Base-by-base conservation (phyloP, 176 grass and related monocot species). In the Aegilops tauschii region DNA sequence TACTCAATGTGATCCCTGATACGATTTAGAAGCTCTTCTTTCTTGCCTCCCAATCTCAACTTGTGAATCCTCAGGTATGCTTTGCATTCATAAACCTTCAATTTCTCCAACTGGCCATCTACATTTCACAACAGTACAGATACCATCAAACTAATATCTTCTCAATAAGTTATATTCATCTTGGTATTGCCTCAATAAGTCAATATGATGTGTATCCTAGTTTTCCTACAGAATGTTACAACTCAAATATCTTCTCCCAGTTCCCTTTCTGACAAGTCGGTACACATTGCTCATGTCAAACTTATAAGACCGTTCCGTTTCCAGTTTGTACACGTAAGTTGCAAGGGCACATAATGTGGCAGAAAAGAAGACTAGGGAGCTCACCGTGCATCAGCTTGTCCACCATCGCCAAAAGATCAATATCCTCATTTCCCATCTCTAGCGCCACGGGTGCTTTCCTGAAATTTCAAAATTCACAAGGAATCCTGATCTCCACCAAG, bases 61-160 rank as follows among this genome's bases (percentile, higher is more conserved):
- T 86, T 88, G 88, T 93, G 79, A 58, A 91, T 87, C 85, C 92
- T 89, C 69, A 93, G 40, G 88, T 96, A 96, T 59, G 88, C 32
- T 90, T 93, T 96, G 69, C 86, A 96, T 68, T 96, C 77, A 21
- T 90, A 66, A 47, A 93, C 80, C 61, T 91, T 96, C 16, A 91
- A 20, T 86, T 86, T 93, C 59, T 93, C 74, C 66, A 91, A 42
- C 83, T 91, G 87, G 23, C 74, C 87, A 87, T 91, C 91, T 96
- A 68, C 29, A 73, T 16, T 47, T 68, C 13, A 32, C 61, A 76
- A 75, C 8, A 80, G 40, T 42, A 64, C 18, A 40, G 18, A 40
- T 76, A 68, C 67, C 16, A 85, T 16, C 20, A 45, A 45, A 45
- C 3, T 45, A 45, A 25, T 25, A 25, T 25, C 23, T 25, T 25